A percentile compares a stretch with the other conserved stretches of the same genome.
phyloP scores from a whole-genome alignment of 2,329 filamentous ascomycete genomes.

The Pseudocercospora ulei region DNA sequence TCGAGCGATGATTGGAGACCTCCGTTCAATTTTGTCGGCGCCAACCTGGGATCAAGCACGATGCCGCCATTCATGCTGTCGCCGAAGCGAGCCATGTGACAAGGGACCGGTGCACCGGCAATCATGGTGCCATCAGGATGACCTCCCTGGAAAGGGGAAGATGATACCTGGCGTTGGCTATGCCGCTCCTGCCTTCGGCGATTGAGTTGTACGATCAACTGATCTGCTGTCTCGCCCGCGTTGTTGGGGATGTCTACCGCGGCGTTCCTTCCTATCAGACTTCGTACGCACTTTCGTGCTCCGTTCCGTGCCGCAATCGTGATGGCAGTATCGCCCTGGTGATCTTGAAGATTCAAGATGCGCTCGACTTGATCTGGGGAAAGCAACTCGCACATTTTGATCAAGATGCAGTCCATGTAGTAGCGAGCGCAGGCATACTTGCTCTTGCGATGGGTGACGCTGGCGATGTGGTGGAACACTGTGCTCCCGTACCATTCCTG shows the following conservation, averaged over 20 bases:
- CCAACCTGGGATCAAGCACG: slow-evolving; percentile 26
- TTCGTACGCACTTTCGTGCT: slow-evolving; percentile 64
- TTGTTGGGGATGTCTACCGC: slow-evolving; percentile 73
- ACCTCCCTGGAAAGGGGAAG: slow-evolving; percentile 47
- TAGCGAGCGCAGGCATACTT: slow-evolving; percentile 86
- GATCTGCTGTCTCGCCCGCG: slow-evolving; percentile 72
- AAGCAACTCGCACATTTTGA: slow-evolving; percentile 70
- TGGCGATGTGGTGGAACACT: slow-evolving; percentile 87
- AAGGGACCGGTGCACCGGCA: slow-evolving; percentile 27
- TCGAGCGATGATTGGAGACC: slow-evolving; percentile 7
- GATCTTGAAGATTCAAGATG: slow-evolving; percentile 71
- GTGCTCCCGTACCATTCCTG: slow-evolving; percentile 74
- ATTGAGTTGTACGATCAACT: slow-evolving; percentile 67
- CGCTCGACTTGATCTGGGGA: slow-evolving; percentile 66
- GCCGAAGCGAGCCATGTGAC: slow-evolving; percentile 15
- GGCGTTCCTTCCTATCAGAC: slow-evolving; percentile 65
- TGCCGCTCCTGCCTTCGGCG: slow-evolving; percentile 52
- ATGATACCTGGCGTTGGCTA: slow-evolving; percentile 59
- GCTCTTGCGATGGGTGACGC: slow-evolving; percentile 72
- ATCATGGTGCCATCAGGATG: slow-evolving; percentile 15
- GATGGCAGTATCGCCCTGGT: slow-evolving; percentile 82
- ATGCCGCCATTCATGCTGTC: slow-evolving; percentile 18
- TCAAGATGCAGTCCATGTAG: slow-evolving; percentile 83
- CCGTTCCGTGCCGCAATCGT: slow-evolving; percentile 76
- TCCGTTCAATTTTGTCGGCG: slow-evolving; percentile 18